Percentiles rank a stretch among this genome's conserved stretches.
Conservation (phyloP, 768 basidiomycete genomes). For the Grammothele lineata region DNA sequence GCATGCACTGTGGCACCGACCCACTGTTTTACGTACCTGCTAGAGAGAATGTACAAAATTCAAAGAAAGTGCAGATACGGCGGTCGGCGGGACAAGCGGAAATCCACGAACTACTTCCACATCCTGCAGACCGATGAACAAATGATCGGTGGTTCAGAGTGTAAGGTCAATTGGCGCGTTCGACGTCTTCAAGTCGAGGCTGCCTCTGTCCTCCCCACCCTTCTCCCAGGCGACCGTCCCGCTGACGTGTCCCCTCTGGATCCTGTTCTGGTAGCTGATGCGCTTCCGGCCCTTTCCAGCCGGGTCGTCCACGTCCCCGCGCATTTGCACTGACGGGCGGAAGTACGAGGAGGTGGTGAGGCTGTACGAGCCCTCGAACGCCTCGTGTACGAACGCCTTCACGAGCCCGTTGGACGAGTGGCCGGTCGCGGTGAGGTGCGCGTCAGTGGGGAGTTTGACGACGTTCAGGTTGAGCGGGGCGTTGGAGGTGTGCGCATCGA, state of each 20-base stretch:
- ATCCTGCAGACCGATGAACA: no score
- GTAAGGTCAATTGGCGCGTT: slow-evolving; percentile 1
- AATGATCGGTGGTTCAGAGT: no score
- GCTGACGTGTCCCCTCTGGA: neutral
- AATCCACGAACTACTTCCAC: no score
- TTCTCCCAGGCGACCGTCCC: slow-evolving; percentile 16
- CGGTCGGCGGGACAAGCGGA: no score
- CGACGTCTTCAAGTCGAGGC: neutral
- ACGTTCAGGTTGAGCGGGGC: slow-evolving; percentile 27
- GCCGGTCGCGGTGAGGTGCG: slow-evolving; percentile 29
- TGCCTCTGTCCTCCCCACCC: neutral
- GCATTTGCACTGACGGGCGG: slow-evolving; percentile 16
- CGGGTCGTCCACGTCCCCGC: slow-evolving; percentile 28
- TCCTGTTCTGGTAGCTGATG: slow-evolving; percentile 11
- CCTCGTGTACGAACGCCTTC: slow-evolving; percentile 27
- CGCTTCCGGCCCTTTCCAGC: slow-evolving; percentile 32
- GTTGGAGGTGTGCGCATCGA: slow-evolving; percentile 28
- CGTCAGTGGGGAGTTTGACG: slow-evolving; percentile 30
- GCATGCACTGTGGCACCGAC: no score
- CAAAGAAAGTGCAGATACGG: no score
- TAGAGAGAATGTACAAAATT: no score
- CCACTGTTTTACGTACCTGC: no score
- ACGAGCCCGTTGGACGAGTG: slow-evolving; percentile 27
- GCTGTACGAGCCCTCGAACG: slow-evolving; percentile 41
- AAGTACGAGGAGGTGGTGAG: slow-evolving; percentile 25